Conservation (phyloP, 306 rosid species). For the Trifolium subterraneum region DNA sequence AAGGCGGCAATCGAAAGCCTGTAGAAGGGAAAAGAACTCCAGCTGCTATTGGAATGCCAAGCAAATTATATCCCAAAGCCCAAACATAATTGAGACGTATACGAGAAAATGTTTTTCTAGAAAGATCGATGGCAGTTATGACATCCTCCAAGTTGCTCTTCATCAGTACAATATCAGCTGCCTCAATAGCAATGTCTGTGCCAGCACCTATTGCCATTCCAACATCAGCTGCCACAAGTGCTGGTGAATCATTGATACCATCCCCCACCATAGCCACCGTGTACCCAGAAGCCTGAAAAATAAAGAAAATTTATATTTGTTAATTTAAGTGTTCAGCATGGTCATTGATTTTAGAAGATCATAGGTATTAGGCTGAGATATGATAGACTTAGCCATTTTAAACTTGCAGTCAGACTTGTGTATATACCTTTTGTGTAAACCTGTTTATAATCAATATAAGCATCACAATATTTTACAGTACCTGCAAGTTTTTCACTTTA, state of each 20-base stretch:
- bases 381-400: no score
- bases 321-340: no score
- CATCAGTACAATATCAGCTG: conserved; percentile 92
- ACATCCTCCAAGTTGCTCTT: conserved; percentile 94
- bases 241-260: conserved; percentile 92
- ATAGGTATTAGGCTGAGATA: no score
- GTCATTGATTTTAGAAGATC: no score
- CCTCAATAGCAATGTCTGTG: conserved; percentile 93
- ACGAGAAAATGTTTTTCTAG: conserved; percentile 71
- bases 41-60: conserved; percentile 86
- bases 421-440: neutral
- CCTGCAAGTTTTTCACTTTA: conserved; percentile 83
- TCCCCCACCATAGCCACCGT: conserved; percentile 91
- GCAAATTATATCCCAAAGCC: conserved; percentile 89
- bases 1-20: conserved; percentile 78
- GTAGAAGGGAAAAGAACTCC: conserved; percentile 80
- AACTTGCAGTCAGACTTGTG: neutral
- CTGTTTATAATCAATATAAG: neutral
- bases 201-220: conserved; percentile 98
- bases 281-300: conserved; percentile 66
- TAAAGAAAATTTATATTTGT: neutral
- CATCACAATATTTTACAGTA: conserved; percentile 24
- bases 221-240: conserved; percentile 85
- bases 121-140: conserved; percentile 84
- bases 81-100: conserved; percentile 84